Evolutionary conservation across 2,329 filamentous ascomycete species (phyloP).

Genomic region (Ceratocystis cacaofunesta): DNA sequence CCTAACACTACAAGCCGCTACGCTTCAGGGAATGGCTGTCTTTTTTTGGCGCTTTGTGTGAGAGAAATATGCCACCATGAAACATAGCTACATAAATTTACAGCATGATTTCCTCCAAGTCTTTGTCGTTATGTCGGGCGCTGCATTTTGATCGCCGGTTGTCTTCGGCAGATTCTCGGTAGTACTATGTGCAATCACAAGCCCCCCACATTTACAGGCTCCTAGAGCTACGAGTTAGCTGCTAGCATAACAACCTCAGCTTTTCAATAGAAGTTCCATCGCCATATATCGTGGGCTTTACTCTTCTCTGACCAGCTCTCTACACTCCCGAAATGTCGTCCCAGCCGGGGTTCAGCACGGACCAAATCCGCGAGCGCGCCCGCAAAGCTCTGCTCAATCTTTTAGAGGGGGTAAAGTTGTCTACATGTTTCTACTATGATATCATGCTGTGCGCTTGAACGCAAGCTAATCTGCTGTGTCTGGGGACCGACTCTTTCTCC

Average conservation of each 20-base stretch:
- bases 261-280: neutral
- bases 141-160: neutral
- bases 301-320: neutral
- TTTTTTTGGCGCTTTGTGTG: neutral
- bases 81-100: neutral
- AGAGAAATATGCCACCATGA: neutral
- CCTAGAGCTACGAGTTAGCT: neutral
- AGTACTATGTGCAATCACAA: neutral
- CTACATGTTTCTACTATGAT: slow-evolving; percentile 5
- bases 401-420: slow-evolving; percentile 70
- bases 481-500: neutral
- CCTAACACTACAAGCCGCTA: neutral
- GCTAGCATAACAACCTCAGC: no score
- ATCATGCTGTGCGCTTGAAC: neutral
- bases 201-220: slow-evolving; percentile 1
- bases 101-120: neutral
- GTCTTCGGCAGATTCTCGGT: neutral
- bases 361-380: slow-evolving; percentile 65
- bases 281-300: neutral
- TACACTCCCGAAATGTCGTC: slow-evolving; percentile 45
- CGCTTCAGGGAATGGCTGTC: neutral
- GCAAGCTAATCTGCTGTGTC: neutral
- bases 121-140: neutral
- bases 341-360: slow-evolving; percentile 54
- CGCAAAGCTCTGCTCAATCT: slow-evolving; percentile 80